phyloP scores from a whole-genome alignment of 23 red algal species.

The Cyanidioschyzon merolae region DNA sequence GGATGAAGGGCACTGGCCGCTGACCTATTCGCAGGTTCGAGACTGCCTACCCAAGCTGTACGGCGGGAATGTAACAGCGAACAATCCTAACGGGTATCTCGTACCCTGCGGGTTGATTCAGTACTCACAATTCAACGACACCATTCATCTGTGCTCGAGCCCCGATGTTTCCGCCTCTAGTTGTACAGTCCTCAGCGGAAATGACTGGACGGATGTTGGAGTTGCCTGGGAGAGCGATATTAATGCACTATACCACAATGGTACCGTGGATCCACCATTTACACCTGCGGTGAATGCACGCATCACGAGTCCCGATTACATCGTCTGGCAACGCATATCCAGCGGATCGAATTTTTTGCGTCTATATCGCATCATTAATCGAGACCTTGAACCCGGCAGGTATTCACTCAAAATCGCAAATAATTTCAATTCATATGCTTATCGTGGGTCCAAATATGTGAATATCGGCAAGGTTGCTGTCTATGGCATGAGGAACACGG shows the following conservation, averaged over 20 bases:
- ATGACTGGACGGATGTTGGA: slow-evolving; percentile 1
- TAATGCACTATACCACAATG: background rate
- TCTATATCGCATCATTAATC: slow-evolving; percentile 6
- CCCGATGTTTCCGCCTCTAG: background rate
- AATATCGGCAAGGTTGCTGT: background rate
- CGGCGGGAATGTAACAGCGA: background rate
- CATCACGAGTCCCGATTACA: slow-evolving; percentile 18
- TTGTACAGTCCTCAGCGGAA: background rate
- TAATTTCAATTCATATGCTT: slow-evolving; percentile 2
- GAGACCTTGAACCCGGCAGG: background rate
- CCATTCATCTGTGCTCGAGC: background rate
- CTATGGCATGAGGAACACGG: background rate
- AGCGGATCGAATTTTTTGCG: slow-evolving; percentile 1
- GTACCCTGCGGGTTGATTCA: background rate
- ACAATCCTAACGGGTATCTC: slow-evolving; percentile 9
- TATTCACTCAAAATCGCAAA: background rate
- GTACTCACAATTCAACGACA: slow-evolving; percentile 8
- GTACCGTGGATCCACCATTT: slow-evolving; percentile 12
- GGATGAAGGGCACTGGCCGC: slow-evolving; percentile 8
- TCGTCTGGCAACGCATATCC: slow-evolving; percentile 7
- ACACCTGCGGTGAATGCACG: background rate
- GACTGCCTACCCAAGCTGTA: background rate
- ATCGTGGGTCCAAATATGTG: background rate
- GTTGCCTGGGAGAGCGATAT: slow-evolving; percentile 15
- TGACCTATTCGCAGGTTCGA: slow-evolving; percentile 1